Conservation (phyloP, 345 rosid species). For the Dipteronia dyeriana region DNA sequence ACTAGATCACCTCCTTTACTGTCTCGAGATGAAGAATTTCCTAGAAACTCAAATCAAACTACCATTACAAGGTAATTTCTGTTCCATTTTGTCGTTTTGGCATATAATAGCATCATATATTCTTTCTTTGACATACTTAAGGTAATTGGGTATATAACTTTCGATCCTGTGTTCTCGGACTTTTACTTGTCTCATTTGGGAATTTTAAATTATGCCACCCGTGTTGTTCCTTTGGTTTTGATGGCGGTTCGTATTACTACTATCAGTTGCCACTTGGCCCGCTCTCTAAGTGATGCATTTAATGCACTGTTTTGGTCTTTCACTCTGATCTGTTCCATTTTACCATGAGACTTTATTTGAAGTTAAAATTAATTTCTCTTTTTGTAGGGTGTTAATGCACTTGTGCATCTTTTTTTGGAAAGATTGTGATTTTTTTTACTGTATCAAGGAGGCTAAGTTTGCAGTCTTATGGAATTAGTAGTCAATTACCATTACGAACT, state of each 20-base stretch:
- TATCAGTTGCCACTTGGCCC: background rate
- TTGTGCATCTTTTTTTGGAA: too few relatives aligned
- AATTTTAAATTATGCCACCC: background rate
- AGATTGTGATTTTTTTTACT: too few relatives aligned
- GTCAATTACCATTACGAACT: too few relatives aligned
- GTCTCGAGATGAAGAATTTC: conserved; percentile 35
- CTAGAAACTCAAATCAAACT: conserved; percentile 32
- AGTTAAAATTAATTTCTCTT: background rate
- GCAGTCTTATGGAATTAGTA: too few relatives aligned
- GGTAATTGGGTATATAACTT: background rate
- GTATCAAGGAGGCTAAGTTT: too few relatives aligned
- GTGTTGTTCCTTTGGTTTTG: background rate
- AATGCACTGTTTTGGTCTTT: background rate
- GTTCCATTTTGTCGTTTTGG: conserved; percentile 9
- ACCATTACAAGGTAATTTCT: conserved; percentile 35
- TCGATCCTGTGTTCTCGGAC: background rate
- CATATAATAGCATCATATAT: background rate
- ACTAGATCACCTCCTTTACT: conserved; percentile 47
- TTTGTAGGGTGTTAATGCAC: too few relatives aligned
- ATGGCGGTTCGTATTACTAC: background rate
- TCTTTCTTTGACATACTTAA: background rate
- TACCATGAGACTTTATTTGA: background rate
- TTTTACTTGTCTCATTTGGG: background rate
- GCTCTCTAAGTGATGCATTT: background rate
- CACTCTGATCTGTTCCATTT: background rate